Conservation (phyloP, 371 early-diverging fungal genomes). For the Mortierella sp. region DNA sequence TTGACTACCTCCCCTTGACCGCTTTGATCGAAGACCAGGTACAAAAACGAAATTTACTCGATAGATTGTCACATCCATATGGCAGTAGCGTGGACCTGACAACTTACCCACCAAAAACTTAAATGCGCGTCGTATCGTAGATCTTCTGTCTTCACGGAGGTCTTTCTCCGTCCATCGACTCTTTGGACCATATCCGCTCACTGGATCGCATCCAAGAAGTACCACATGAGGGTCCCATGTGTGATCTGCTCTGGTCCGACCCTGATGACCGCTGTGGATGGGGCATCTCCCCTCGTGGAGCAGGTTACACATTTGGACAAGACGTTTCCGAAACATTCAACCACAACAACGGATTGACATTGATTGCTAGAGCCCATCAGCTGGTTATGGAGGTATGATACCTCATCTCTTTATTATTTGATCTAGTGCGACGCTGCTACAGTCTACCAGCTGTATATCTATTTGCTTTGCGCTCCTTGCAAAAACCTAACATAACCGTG, state of each 20-base stretch:
- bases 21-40: conserved; percentile 92
- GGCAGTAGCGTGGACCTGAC: too few relatives aligned
- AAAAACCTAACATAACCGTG: too few relatives aligned
- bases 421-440: too few relatives aligned
- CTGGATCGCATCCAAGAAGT: conserved; percentile 99
- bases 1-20: conserved; percentile 98
- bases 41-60: too few relatives aligned
- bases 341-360: conserved; percentile 96
- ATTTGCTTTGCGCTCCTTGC: too few relatives aligned
- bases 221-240: conserved; percentile 99
- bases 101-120: too few relatives aligned
- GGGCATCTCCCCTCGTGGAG: conserved; percentile 99
- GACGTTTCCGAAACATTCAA: conserved; percentile 95
- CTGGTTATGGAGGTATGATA: conserved; percentile 92
- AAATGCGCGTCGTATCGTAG: conserved; percentile 25
- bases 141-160: conserved; percentile 99
- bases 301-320: conserved; percentile 98
- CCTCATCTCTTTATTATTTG: too few relatives aligned
- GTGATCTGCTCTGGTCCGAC: conserved; percentile 95
- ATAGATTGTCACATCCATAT: too few relatives aligned
- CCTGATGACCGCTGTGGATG: conserved; percentile 98
- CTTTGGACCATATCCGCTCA: conserved; percentile 97
- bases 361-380: conserved; percentile 99
- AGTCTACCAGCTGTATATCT: too few relatives aligned
- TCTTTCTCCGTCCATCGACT: conserved; percentile 97